Evolutionary conservation across 192 early-diverging fungal species (phyloP).

Genomic region (Backusella circina): DNA sequence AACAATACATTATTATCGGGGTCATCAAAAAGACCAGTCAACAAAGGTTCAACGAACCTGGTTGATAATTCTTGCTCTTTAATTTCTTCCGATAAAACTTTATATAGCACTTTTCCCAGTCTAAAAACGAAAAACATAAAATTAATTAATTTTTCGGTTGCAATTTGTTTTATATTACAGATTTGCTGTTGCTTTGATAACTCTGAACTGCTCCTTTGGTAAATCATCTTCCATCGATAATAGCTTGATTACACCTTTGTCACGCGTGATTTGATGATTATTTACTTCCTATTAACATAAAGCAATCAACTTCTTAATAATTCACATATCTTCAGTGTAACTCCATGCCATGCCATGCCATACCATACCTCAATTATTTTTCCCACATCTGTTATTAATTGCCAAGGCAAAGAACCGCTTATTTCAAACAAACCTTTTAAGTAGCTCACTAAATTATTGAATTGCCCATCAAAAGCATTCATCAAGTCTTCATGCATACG

Average conservation of each 20-base stretch:
- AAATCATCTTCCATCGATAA: background rate
- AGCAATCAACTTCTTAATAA: background rate
- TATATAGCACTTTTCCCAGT: background rate
- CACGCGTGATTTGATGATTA: background rate
- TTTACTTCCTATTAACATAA: background rate
- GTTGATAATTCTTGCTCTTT: background rate
- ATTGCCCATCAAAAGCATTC: too few species aligned
- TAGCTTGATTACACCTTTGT: background rate
- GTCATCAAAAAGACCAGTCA: background rate
- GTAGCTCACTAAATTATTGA: too few species aligned
- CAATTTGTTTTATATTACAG: background rate
- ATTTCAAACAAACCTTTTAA: too few species aligned
- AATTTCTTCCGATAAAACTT: background rate
- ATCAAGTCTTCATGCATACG: too few species aligned
- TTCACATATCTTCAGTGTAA: background rate
- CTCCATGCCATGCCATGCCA: too few species aligned
- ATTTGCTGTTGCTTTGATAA: background rate
- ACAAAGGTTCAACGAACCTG: background rate
- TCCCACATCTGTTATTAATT: too few species aligned
- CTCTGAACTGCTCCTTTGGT: background rate
- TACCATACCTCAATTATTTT: too few species aligned
- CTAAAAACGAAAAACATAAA: background rate
- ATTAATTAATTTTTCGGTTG: background rate
- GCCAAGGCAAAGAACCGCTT: too few species aligned
- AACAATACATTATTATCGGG: background rate